phyloP scores from a whole-genome alignment of 1,284 basidiomycete species.

The Tylopilus orsonianus region DNA sequence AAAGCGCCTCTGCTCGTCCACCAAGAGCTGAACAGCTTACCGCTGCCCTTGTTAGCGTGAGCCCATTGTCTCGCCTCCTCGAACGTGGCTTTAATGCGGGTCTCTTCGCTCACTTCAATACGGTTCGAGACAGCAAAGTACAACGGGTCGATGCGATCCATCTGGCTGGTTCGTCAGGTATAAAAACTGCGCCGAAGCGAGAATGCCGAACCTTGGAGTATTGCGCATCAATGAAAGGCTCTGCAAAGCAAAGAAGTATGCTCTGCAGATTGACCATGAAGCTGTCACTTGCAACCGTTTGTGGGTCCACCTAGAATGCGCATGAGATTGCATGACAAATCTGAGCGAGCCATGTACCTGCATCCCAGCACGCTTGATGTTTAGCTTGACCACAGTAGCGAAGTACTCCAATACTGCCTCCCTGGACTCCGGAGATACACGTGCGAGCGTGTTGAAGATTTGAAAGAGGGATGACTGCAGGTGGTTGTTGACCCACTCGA shows the following conservation, averaged over 20 bases:
- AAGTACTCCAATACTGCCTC: constrained; percentile 89
- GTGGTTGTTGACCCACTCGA: constrained; percentile 7
- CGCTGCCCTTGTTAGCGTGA: constrained; percentile 47
- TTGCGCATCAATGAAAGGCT: constrained; percentile 93
- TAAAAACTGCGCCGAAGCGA: not conserved
- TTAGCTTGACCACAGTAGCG: constrained; percentile 71
- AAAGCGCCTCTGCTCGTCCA: not conserved
- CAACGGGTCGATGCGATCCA: constrained; percentile 87
- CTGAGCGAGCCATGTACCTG: constrained; percentile 47
- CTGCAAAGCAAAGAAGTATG: constrained; percentile 85
- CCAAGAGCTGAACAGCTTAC: constrained; percentile 29
- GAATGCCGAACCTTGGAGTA: constrained; percentile 73
- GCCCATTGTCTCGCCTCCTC: constrained; percentile 80
- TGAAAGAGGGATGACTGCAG: constrained; percentile 77
- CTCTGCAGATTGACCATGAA: constrained; percentile 93
- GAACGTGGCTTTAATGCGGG: constrained; percentile 86
- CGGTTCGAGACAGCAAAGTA: constrained; percentile 76
- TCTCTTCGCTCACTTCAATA: constrained; percentile 82
- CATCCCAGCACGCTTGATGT: constrained; percentile 87
- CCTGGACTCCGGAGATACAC: constrained; percentile 76
- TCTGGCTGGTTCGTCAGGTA: constrained; percentile 44
- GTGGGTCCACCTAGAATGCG: constrained; percentile 66
- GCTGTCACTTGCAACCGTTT: constrained; percentile 86
- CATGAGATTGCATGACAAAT: not conserved
- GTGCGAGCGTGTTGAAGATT: constrained; percentile 86